Base-by-base conservation (phyloP, 352 stramenopile genomes). In the Phytopythium aichiense region DNA sequence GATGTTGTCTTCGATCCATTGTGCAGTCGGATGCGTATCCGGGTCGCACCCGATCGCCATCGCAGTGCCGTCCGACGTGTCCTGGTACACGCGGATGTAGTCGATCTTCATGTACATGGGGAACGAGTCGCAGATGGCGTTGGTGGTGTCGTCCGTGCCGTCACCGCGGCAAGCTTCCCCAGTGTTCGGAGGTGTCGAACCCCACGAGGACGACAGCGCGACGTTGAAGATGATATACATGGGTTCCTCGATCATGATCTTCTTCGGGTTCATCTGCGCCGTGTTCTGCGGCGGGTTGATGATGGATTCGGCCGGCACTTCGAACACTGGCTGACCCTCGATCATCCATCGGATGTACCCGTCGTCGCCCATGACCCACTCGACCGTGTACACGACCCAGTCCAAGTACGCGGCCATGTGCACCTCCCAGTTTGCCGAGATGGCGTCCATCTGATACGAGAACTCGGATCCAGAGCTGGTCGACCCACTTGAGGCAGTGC, bases 161-260 rank as follows among this genome's bases (percentile, higher is more conserved):
- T 82, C 61, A 9, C 71, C 71, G 8, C 70, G 68, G 55, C 77
- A 87, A 13, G 54, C 51, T 8, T 57, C 54, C 6, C 64, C 68
- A n/a, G 73, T 51, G 45, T 81, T 81, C 2, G 76, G 76, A 1
- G 77, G 77, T 18, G 61, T 72, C 4, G 77, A 65, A 0, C 77
- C 77, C 92, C 91, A 98, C 25, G 84, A 77, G 2, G 66, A 83
- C 11, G 85, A 93, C 13, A 98, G 66, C 1, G 92, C 92, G 6
- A 92, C 96, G 73, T 97, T 98, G 43, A 98, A 74, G 18, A 98
- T 79, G 57, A 98, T 66, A 68, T 97, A 98, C 81, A 96, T 95
- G 3, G 95, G 95, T 67, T 98, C 95, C 38, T 93, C 84, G 23
- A 96, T 73, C 77, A 99, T 98, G 60, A 88, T 85, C 71, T 80